These are phyloP conservation scores for Psilocybe cubensis DNA, from an alignment of 768 basidiomycete genomes.

Conservation along the genomic window DNA sequence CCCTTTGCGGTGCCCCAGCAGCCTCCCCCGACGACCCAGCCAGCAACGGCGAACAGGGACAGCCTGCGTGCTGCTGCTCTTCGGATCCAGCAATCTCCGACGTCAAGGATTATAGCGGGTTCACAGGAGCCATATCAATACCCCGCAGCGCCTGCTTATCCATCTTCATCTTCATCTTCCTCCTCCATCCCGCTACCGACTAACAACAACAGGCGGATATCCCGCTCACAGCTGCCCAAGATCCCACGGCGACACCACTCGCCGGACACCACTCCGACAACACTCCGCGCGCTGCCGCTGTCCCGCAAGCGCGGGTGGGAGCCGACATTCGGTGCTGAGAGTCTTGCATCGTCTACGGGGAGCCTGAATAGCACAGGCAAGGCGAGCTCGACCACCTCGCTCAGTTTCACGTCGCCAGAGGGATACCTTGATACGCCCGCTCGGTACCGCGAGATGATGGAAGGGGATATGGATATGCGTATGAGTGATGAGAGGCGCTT, in stretches of 20 bases:
- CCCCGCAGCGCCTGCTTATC: slow-evolving; percentile 12
- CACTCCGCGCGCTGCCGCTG: slow-evolving; percentile 39
- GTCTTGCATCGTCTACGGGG: background rate
- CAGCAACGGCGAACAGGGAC: slow-evolving; percentile 14
- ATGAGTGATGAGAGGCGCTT: slow-evolving; percentile 25
- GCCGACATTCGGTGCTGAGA: slow-evolving; percentile 54
- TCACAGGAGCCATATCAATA: slow-evolving; percentile 21
- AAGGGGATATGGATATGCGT: slow-evolving; percentile 27
- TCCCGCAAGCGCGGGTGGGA: slow-evolving; percentile 76
- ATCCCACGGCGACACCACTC: slow-evolving; percentile 30
- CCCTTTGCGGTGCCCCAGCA: slow-evolving; percentile 49
- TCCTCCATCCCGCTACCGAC: slow-evolving; percentile 14
- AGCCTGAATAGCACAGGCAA: no score
- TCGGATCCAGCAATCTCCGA: slow-evolving; percentile 19
- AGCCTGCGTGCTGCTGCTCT: slow-evolving; percentile 1
- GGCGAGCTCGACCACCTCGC: slow-evolving; percentile 52
- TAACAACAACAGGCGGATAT: slow-evolving; percentile 2
- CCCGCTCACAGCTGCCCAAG: slow-evolving; percentile 25
- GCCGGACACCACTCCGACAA: slow-evolving; percentile 36
- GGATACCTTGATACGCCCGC: slow-evolving; percentile 76
- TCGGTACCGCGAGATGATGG: slow-evolving; percentile 58
- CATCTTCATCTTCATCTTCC: slow-evolving; percentile 16
- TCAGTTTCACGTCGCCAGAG: slow-evolving; percentile 52
- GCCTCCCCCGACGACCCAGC: slow-evolving; percentile 17
- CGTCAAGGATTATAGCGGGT: slow-evolving; percentile 5